phyloP scores from a whole-genome alignment of 1,284 basidiomycete genomes.

The Austroboletus niveus region DNA sequence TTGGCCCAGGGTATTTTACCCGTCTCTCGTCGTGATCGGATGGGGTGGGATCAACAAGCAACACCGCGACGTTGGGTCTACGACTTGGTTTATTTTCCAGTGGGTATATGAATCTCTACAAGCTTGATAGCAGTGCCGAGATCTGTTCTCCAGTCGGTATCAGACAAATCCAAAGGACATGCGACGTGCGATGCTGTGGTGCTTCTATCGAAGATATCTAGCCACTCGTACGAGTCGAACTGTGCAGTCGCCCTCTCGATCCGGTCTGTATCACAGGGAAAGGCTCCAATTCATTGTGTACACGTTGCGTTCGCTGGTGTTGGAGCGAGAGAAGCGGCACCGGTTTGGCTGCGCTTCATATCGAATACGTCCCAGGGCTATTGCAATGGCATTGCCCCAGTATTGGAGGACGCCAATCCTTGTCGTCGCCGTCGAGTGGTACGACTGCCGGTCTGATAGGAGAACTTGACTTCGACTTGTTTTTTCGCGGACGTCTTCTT shows the following conservation, averaged over 20 bases:
- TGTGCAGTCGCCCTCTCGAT: neutral
- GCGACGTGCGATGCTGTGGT: conserved; percentile 14
- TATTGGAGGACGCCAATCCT: too few species aligned
- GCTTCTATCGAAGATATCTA: neutral
- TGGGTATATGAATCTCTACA: neutral
- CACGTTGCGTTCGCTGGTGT: conserved; percentile 10
- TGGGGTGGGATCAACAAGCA: neutral
- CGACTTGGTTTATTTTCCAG: too few species aligned
- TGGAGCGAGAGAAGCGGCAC: conserved; percentile 24
- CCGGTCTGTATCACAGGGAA: conserved; percentile 9
- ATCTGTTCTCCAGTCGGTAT: neutral
- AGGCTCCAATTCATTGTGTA: conserved; percentile 4
- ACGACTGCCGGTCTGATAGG: too few species aligned
- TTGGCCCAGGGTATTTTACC: too few species aligned
- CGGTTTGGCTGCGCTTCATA: conserved; percentile 14
- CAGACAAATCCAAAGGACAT: conserved; percentile 1
- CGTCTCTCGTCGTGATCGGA: too few species aligned
- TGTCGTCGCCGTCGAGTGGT: too few species aligned
- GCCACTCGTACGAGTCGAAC: conserved; percentile 16
- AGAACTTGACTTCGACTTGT: too few species aligned
- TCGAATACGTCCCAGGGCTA: neutral
- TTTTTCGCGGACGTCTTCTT: conserved; percentile 1
- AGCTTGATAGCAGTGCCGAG: conserved; percentile 9
- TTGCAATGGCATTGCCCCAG: neutral
- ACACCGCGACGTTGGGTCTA: neutral